phyloP scores from a whole-genome alignment of 129 eudicot genomes.

The Escallonia herrerae region DNA sequence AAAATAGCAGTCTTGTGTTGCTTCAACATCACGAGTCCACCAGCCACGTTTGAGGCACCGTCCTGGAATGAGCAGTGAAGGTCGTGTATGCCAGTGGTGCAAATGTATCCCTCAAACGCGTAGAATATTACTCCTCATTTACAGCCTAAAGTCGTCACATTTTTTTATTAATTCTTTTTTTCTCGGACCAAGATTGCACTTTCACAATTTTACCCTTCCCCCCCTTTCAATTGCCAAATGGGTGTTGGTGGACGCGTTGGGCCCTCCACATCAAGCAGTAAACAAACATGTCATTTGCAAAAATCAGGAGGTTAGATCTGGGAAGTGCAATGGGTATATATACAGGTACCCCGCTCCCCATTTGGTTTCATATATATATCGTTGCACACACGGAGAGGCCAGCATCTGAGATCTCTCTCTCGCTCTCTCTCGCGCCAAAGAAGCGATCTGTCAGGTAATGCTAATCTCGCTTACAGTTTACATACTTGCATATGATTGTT shows the following conservation, averaged over 20 bases:
- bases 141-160: neutral
- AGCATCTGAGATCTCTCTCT: conserved; percentile 21
- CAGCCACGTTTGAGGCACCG: neutral
- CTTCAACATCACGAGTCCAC: neutral
- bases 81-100: conserved; percentile 22
- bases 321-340: conserved; percentile 15
- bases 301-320: too few relatives aligned
- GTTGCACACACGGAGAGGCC: too few relatives aligned
- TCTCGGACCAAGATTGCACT: neutral
- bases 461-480: neutral
- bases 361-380: conserved; percentile 1
- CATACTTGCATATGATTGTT: neutral
- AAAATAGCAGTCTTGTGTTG: neutral
- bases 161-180: conserved; percentile 5
- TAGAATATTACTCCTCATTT: neutral
- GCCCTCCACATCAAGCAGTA: conserved; percentile 15
- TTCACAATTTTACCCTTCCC: conserved; percentile 5
- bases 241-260: conserved; percentile 28
- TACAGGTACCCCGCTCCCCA: conserved; percentile 27
- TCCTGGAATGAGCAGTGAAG: conserved; percentile 14
- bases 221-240: conserved; percentile 11
- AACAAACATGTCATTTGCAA: neutral
- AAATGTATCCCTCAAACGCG: conserved; percentile 18
- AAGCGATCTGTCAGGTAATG: conserved; percentile 17
- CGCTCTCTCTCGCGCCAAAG: conserved; percentile 9